These are phyloP conservation scores for Ogataea trehaloabstinens DNA, from an alignment of 805 yeast genomes.

Conservation along the genomic window DNA sequence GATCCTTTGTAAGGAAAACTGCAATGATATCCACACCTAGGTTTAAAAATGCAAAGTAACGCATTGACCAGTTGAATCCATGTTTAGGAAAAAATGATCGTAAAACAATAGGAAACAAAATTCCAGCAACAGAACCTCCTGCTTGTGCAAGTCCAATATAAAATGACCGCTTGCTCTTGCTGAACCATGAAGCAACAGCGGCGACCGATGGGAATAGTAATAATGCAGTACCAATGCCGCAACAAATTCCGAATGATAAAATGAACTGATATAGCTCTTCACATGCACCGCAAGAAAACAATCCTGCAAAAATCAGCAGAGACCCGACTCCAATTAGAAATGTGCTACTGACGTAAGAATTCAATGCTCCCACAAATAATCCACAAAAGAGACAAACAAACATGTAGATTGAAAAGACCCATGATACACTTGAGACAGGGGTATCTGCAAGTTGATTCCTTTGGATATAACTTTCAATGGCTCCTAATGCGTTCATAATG, in stretches of 20 bases:
- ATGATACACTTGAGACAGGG: conserved; percentile 49
- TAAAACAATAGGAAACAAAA: conserved; percentile 55
- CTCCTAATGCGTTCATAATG: conserved; percentile 56
- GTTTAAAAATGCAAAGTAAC: conserved; percentile 43
- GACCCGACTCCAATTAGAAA: conserved; percentile 42
- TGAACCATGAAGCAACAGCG: conserved; percentile 47
- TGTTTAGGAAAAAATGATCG: conserved; percentile 40
- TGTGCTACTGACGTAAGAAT: conserved; percentile 52
- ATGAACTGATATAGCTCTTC: conserved; percentile 38
- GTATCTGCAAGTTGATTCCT: conserved; percentile 49
- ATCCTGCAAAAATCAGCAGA: conserved; percentile 42
- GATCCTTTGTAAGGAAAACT: conserved; percentile 34
- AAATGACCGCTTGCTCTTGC: conserved; percentile 39
- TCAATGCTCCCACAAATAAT: conserved; percentile 54
- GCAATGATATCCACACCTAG: conserved; percentile 23
- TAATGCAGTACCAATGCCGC: conserved; percentile 38
- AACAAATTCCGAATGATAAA: conserved; percentile 35
- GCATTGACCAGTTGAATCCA: conserved; percentile 63
- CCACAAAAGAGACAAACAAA: conserved; percentile 48
- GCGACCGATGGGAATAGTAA: conserved; percentile 44
- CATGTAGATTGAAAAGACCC: conserved; percentile 63
- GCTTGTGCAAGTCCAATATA: conserved; percentile 34
- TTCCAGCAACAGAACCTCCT: conserved; percentile 70
- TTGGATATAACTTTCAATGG: conserved; percentile 58
- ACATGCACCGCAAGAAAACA: conserved; percentile 50